Percentiles rank a stretch among this genome's conserved stretches.
Evolutionary conservation across 768 basidiomycete species (phyloP).

Genomic region (Serpula lacrymans): DNA sequence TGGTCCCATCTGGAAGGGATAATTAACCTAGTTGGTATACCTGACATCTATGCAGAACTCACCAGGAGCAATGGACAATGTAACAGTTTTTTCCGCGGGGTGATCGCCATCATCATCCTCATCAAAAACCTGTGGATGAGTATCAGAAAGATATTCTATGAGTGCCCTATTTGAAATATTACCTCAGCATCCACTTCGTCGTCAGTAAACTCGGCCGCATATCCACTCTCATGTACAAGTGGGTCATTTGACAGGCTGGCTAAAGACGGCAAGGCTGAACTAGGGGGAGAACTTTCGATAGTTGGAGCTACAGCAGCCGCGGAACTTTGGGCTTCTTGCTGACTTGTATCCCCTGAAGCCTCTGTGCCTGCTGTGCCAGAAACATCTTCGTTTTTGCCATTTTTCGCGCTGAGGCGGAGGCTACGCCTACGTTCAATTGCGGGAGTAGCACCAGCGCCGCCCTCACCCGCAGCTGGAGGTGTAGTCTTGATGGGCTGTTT

Average conservation of each 20-base stretch:
- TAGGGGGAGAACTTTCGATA: constrained; percentile 37
- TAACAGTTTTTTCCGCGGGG: constrained; percentile 80
- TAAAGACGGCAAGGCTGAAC: constrained; percentile 10
- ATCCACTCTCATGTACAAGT: constrained; percentile 57
- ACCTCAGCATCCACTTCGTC: constrained; percentile 82
- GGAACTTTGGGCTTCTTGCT: constrained; percentile 20
- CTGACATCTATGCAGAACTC: constrained; percentile 10
- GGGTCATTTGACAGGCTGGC: constrained; percentile 44
- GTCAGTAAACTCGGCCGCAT: constrained; percentile 76
- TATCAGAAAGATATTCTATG: not conserved
- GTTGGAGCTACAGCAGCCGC: constrained; percentile 23
- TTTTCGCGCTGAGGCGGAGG: constrained; percentile 76
- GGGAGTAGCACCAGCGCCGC: constrained; percentile 32
- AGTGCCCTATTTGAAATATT: constrained; percentile 3
- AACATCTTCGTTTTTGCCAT: constrained; percentile 28
- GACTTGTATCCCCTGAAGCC: constrained; percentile 11
- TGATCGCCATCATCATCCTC: constrained; percentile 80
- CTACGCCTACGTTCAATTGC: constrained; percentile 69
- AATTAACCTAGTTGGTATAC: constrained; percentile 8
- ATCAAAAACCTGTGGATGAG: constrained; percentile 63
- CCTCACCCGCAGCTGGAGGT: constrained; percentile 30
- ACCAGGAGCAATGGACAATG: constrained; percentile 80
- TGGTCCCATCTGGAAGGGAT: constrained; percentile 68
- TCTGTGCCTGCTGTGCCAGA: constrained; percentile 8
- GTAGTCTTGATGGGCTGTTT: constrained; percentile 18